Evolutionary conservation across 345 rosid species (phyloP).

Genomic region (Citrus trifoliata): DNA sequence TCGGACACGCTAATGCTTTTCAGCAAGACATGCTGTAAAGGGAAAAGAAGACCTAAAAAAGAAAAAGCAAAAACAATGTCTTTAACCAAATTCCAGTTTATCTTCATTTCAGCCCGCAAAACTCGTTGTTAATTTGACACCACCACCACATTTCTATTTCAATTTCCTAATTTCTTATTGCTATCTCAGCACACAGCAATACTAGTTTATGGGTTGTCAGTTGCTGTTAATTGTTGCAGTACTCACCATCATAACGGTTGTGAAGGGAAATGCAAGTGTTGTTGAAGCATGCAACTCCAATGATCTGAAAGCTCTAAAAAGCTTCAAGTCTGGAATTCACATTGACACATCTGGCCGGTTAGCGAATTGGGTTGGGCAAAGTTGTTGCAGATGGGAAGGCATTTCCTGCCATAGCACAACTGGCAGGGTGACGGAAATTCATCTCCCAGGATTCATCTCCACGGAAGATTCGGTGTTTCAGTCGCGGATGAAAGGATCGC

Average conservation of each 20-base stretch:
- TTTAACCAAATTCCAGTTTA: not conserved
- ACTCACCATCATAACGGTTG: slow-evolving; percentile 10
- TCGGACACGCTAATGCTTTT: slow-evolving; percentile 31
- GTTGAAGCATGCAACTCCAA: slow-evolving; percentile 27
- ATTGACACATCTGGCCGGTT: slow-evolving; percentile 44
- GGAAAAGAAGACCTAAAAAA: not conserved
- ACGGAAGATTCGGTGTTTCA: slow-evolving; percentile 27
- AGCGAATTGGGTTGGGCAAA: slow-evolving; percentile 35
- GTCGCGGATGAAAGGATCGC: slow-evolving; percentile 42
- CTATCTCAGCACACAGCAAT: not conserved
- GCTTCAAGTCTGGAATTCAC: slow-evolving; percentile 39
- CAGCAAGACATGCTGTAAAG: slow-evolving; percentile 29
- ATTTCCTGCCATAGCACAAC: slow-evolving; percentile 36
- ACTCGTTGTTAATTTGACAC: slow-evolving; percentile 1
- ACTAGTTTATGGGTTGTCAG: slow-evolving; percentile 26
- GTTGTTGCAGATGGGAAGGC: slow-evolving; percentile 57
- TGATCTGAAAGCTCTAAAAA: slow-evolving; percentile 42
- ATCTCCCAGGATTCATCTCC: slow-evolving; percentile 47
- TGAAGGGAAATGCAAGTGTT: slow-evolving; percentile 7
- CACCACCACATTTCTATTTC: not conserved
- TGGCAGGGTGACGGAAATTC: slow-evolving; percentile 43
- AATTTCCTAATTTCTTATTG: slow-evolving; percentile 6
- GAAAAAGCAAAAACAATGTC: slow-evolving; percentile 14
- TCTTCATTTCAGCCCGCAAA: not conserved
- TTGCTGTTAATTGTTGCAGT: slow-evolving; percentile 22